Base-by-base conservation (phyloP, 371 early-diverging fungal species). In the Lichtheimia ornata region DNA sequence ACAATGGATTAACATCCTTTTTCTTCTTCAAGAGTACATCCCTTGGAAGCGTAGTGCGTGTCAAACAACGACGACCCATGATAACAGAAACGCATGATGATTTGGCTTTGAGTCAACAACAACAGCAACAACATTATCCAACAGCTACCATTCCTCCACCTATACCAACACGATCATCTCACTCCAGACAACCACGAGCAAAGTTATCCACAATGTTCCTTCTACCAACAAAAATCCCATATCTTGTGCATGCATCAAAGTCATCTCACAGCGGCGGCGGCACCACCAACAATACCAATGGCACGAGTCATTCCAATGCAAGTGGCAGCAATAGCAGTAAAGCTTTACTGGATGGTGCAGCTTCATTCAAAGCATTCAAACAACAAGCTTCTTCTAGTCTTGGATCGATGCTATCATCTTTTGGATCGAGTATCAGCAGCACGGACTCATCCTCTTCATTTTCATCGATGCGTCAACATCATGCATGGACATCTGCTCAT, bases 21-120 rank as follows among this genome's bases (percentile, higher is more conserved):
- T 47, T 6, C 0, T 2, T 11, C 5, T 14, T 27, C 6, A 52
- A 70, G 59, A 63, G 72, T 3, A 70, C 70, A 7, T 67, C 71
- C 0, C 53, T 74, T 11, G 64, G 58, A 17, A 79, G 84, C 5
- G 74, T 77, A 2, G 79, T 79, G 4, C 80, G 86, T 6, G 82
- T 86, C 40, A 86, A 84, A 41, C 86, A 86, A 58, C 66, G 82
- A 18, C 66, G 74, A 18, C 64, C 73, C 11, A 76, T 82, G 79
- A 74, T 75, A 20, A 24, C 56, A 3, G 73, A 67, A 13, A 53
- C 53, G 22, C 25, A 43, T 27, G 50, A 58, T 11, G 55, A 50
- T 11, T 5, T 18, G 17, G 47, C 47, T 17, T 22, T 22, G 18
- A 47, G 50, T 18, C 59, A 50, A 18, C 58, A 9, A 13, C 55